Percentiles rank a stretch among this genome's conserved stretches.
These are phyloP conservation scores for Rhizoclosmatium sp. DNA, from an alignment of 192 early-diverging fungal species.

Conservation along the genomic window DNA sequence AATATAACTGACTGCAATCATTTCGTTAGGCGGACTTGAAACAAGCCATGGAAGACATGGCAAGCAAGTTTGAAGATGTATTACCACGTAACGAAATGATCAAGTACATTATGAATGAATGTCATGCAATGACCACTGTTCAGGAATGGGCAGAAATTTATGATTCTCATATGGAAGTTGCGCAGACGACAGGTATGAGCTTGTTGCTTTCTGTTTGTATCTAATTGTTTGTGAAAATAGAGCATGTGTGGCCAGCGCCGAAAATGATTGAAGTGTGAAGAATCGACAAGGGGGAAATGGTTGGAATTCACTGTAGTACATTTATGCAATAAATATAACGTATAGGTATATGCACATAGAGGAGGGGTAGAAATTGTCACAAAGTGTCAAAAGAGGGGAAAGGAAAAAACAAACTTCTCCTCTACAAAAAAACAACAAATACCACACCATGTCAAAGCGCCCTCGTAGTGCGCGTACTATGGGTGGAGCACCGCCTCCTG, in stretches of 20 bases:
- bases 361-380: not conserved
- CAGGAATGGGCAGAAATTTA: constrained; percentile 45
- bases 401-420: not conserved
- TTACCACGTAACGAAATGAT: constrained; percentile 40
- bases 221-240: not conserved
- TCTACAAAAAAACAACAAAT: not conserved
- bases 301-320: too few relatives aligned
- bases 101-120: constrained; percentile 28
- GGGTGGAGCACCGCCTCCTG: not conserved
- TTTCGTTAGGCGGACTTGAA: constrained; percentile 47
- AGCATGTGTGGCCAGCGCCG: not conserved
- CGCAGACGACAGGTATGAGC: constrained; percentile 25
- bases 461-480: not conserved
- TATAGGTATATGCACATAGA: not conserved
- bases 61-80: constrained; percentile 39
- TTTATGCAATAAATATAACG: not conserved
- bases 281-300: not conserved
- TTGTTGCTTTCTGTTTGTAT: not conserved
- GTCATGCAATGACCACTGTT: constrained; percentile 31
- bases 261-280: not conserved
- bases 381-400: not conserved
- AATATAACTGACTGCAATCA: not conserved
- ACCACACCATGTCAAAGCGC: not conserved
- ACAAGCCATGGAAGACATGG: constrained; percentile 46
- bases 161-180: constrained; percentile 34